Conservation (phyloP, 1,284 basidiomycete species). For the Agaricales sp. region DNA sequence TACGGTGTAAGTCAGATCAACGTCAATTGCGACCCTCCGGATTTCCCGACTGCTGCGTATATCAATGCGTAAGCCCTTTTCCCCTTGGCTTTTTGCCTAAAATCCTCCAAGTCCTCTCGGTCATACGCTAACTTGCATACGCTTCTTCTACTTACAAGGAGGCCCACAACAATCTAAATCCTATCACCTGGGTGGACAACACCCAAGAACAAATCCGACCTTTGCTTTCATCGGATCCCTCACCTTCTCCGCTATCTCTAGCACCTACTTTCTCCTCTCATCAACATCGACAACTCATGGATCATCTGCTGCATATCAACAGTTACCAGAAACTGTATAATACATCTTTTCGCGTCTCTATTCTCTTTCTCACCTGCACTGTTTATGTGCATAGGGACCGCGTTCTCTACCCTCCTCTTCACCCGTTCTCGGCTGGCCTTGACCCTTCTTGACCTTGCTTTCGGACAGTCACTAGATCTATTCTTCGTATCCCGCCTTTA, state of each 20-base stretch:
- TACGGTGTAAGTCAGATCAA: slow-evolving; percentile 31
- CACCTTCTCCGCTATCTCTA: not conserved
- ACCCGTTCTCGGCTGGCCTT: too few relatives aligned
- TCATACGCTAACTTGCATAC: not conserved
- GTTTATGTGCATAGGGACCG: too few relatives aligned
- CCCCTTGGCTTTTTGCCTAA: slow-evolving; percentile 19
- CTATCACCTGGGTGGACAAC: slow-evolving; percentile 27
- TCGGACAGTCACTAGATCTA: too few relatives aligned
- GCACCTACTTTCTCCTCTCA: too few relatives aligned
- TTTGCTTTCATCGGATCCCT: not conserved
- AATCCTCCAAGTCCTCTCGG: not conserved
- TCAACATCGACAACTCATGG: too few relatives aligned
- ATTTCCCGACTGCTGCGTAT: slow-evolving; percentile 51
- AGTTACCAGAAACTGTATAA: too few relatives aligned
- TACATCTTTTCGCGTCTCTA: too few relatives aligned
- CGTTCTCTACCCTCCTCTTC: too few relatives aligned
- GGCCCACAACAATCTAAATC: slow-evolving; percentile 20
- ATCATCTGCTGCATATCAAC: too few relatives aligned
- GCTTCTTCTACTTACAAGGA: slow-evolving; percentile 18
- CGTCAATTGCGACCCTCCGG: slow-evolving; percentile 56
- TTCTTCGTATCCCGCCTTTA: too few relatives aligned
- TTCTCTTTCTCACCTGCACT: too few relatives aligned
- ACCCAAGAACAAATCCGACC: slow-evolving; percentile 9
- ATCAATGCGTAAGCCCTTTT: slow-evolving; percentile 24
- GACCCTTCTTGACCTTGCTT: too few relatives aligned